These are phyloP conservation scores for Mycena capillaripes DNA, from an alignment of 768 basidiomycete species.

Conservation along the genomic window DNA sequence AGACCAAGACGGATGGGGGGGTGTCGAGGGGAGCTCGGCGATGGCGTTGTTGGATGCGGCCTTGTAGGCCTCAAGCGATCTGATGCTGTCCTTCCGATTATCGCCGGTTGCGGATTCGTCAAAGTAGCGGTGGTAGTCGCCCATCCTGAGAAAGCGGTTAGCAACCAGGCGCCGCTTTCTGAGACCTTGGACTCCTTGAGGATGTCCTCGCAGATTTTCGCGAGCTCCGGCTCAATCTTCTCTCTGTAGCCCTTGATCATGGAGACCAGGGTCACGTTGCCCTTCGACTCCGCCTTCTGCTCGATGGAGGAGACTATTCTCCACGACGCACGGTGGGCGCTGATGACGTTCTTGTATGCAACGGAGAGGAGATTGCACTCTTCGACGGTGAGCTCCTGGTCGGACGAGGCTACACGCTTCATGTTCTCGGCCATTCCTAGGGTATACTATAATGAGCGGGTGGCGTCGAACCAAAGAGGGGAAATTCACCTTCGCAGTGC, in stretches of 20 bases:
- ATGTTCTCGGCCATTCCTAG: slow-evolving; percentile 99
- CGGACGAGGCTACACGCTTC: slow-evolving; percentile 97
- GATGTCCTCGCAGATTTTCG: slow-evolving; percentile 99
- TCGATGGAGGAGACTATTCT: slow-evolving; percentile 98
- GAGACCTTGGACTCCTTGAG: slow-evolving; percentile 98
- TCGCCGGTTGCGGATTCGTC: slow-evolving; percentile 99
- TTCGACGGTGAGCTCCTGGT: slow-evolving; percentile 98
- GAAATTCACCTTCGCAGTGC: no score
- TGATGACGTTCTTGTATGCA: slow-evolving; percentile 99
- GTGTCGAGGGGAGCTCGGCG: slow-evolving; percentile 97
- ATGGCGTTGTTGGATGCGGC: slow-evolving; percentile 97
- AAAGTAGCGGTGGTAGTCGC: slow-evolving; percentile 98
- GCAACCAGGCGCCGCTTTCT: slow-evolving; percentile 48
- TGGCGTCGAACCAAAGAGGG: no score
- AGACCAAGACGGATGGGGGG: no score
- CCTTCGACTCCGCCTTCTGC: slow-evolving; percentile 99
- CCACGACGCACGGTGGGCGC: slow-evolving; percentile 98
- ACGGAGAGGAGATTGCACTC: slow-evolving; percentile 98
- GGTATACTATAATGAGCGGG: background rate
- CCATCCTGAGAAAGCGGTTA: slow-evolving; percentile 79
- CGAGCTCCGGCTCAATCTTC: slow-evolving; percentile 97
- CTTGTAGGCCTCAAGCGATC: slow-evolving; percentile 98
- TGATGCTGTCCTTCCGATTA: slow-evolving; percentile 98
- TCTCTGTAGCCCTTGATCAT: slow-evolving; percentile 99
- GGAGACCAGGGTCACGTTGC: slow-evolving; percentile 93